Percentiles rank a stretch among this genome's conserved stretches.
These are phyloP conservation scores for Mucor indicus DNA, from an alignment of 371 early-diverging fungal genomes.

Conservation along the genomic window DNA sequence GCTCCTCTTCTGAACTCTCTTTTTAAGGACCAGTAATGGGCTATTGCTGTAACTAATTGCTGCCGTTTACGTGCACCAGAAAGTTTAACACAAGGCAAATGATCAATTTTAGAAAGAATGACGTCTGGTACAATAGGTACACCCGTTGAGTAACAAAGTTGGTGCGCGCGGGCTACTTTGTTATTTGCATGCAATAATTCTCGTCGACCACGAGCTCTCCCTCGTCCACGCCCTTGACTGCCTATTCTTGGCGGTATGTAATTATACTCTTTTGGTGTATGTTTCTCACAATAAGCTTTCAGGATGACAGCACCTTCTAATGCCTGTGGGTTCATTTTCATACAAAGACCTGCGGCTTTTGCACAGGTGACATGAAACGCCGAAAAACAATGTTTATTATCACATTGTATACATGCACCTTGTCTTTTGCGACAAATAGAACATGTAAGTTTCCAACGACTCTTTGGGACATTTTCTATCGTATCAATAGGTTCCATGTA, in stretches of 20 bases:
- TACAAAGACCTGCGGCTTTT: conserved; percentile 78
- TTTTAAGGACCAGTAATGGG: conserved; percentile 94
- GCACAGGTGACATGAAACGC: conserved; percentile 97
- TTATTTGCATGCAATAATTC: conserved; percentile 24
- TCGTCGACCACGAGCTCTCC: not conserved
- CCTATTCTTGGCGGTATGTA: not conserved
- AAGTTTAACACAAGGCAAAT: conserved; percentile 37
- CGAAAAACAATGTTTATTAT: conserved; percentile 80
- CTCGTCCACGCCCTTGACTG: conserved; percentile 8
- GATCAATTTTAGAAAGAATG: conserved; percentile 64
- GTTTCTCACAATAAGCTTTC: conserved; percentile 80
- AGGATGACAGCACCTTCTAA: conserved; percentile 53
- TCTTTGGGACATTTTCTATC: conserved; percentile 82
- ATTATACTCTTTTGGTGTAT: conserved; percentile 70
- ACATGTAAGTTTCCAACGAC: conserved; percentile 88
- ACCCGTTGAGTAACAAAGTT: conserved; percentile 53
- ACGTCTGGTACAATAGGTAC: conserved; percentile 68
- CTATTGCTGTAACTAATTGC: conserved; percentile 62
- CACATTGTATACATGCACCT: conserved; percentile 97
- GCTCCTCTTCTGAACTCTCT: conserved; percentile 86
- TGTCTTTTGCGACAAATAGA: conserved; percentile 78
- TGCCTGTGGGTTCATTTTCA: conserved; percentile 40
- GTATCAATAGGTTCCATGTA: conserved; percentile 98
- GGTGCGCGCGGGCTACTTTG: conserved; percentile 60
- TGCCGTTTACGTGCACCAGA: conserved; percentile 48